These are phyloP conservation scores for Monosporascus cannonballus DNA, from an alignment of 2,329 filamentous ascomycete genomes.

Conservation along the genomic window DNA sequence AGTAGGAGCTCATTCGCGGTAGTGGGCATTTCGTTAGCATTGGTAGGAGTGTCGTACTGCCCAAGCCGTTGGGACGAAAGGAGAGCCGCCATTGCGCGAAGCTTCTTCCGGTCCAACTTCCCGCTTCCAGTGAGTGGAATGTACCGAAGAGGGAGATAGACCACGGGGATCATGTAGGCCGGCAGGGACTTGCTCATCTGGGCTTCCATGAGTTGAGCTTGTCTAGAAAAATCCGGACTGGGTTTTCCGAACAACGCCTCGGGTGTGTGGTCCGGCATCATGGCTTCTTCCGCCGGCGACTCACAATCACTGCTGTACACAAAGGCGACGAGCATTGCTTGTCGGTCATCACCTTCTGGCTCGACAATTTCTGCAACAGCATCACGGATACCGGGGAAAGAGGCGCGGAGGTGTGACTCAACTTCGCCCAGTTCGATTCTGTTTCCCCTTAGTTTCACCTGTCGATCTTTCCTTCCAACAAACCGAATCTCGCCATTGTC, in stretches of 20 bases:
- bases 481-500: slow-evolving; percentile 27
- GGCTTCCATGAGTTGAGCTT: neutral
- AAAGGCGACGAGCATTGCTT: neutral
- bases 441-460: slow-evolving; percentile 48
- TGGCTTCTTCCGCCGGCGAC: too few species aligned
- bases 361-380: neutral
- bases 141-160: neutral
- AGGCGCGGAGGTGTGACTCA: neutral
- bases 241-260: too few species aligned
- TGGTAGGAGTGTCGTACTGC: neutral
- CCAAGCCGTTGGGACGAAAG: neutral
- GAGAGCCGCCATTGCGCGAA: neutral
- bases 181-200: neutral
- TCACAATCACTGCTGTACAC: neutral
- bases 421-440: slow-evolving; percentile 33
- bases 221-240: too few species aligned
- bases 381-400: neutral
- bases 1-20: neutral
- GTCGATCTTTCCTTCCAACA: slow-evolving; percentile 42
- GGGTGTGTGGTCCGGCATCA: too few species aligned
- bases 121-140: neutral
- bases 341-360: neutral
- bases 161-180: neutral
- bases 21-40: neutral
- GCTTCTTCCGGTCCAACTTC: neutral